phyloP scores from a whole-genome alignment of 495 filamentous ascomycete species.

The Talaromyces thailandensis region DNA sequence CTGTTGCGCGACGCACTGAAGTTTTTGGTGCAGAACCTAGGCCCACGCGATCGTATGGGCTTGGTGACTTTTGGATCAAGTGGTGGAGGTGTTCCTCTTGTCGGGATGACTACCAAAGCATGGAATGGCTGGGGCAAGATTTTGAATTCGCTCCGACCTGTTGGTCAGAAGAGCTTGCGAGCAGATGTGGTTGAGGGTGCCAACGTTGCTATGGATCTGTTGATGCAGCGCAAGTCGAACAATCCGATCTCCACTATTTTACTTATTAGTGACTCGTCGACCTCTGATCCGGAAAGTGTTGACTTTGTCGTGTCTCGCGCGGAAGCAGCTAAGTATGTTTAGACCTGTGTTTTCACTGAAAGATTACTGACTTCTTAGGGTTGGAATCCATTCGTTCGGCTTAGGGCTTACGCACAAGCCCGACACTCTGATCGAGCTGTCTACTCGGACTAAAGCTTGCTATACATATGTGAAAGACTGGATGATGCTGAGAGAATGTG shows the following conservation, averaged over 20 bases:
- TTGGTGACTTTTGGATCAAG: slow-evolving; percentile 96
- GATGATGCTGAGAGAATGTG: slow-evolving; percentile 99
- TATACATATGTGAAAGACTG: slow-evolving; percentile 99
- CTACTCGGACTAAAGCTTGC: slow-evolving; percentile 89
- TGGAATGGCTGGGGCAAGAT: slow-evolving; percentile 91
- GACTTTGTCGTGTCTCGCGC: slow-evolving; percentile 98
- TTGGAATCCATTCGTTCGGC: slow-evolving; percentile 94
- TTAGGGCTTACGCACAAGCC: slow-evolving; percentile 96
- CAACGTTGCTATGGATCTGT: slow-evolving; percentile 96
- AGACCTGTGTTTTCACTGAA: background rate
- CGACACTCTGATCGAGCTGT: slow-evolving; percentile 96
- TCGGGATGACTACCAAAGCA: slow-evolving; percentile 93
- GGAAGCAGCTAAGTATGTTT: slow-evolving; percentile 86
- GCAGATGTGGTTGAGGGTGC: slow-evolving; percentile 97
- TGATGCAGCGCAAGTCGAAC: slow-evolving; percentile 95
- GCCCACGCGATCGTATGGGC: slow-evolving; percentile 91
- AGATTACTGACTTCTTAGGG: slow-evolving; percentile 42
- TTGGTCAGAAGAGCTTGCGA: slow-evolving; percentile 92
- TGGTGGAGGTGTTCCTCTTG: slow-evolving; percentile 83
- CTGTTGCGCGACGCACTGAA: slow-evolving; percentile 88
- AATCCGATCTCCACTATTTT: slow-evolving; percentile 96
- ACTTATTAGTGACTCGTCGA: slow-evolving; percentile 98
- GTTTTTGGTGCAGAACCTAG: slow-evolving; percentile 88
- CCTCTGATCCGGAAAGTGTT: slow-evolving; percentile 88
- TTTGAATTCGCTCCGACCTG: slow-evolving; percentile 79